These are phyloP conservation scores for Lactarius pseudohatsudake DNA, from an alignment of 768 basidiomycete species.

Conservation along the genomic window DNA sequence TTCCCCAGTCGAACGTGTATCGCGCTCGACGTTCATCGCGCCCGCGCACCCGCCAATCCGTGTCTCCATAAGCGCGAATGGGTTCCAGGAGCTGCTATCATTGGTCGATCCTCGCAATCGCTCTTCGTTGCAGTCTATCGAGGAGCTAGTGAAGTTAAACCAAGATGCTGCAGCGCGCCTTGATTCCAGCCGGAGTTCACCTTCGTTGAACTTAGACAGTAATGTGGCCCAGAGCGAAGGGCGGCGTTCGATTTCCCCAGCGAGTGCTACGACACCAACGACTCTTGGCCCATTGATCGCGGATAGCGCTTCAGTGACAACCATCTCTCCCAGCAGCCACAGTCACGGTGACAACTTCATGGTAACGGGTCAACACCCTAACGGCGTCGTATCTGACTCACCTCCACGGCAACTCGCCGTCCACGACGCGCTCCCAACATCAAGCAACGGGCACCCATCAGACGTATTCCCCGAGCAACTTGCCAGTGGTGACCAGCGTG, in stretches of 20 bases:
- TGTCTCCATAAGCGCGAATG: slow-evolving; percentile 81
- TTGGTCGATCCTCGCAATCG: slow-evolving; percentile 46
- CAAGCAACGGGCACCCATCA: slow-evolving; percentile 34
- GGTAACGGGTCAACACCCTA: not conserved
- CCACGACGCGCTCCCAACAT: slow-evolving; percentile 5
- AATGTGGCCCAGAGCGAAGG: slow-evolving; percentile 7
- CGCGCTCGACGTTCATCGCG: slow-evolving; percentile 76
- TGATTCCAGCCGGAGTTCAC: slow-evolving; percentile 19
- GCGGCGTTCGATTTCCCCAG: slow-evolving; percentile 30
- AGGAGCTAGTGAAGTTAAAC: slow-evolving; percentile 46
- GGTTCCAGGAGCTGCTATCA: slow-evolving; percentile 74
- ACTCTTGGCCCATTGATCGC: slow-evolving; percentile 12
- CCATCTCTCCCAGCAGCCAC: slow-evolving; percentile 23
- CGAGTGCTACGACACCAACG: slow-evolving; percentile 31
- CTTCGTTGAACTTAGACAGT: slow-evolving; percentile 20
- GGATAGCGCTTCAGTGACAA: slow-evolving; percentile 33
- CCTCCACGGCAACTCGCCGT: not conserved
- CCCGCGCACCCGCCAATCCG: slow-evolving; percentile 88
- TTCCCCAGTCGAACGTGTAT: slow-evolving; percentile 63
- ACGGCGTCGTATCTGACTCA: not conserved
- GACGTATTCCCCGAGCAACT: slow-evolving; percentile 34
- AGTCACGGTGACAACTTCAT: slow-evolving; percentile 17
- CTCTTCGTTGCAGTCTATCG: slow-evolving; percentile 42
- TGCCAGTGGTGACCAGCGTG: slow-evolving; percentile 25
- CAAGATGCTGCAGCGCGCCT: slow-evolving; percentile 9